These are phyloP conservation scores for Curvularia hawaiiensis DNA, from an alignment of 2,329 filamentous ascomycete species.

Conservation along the genomic window DNA sequence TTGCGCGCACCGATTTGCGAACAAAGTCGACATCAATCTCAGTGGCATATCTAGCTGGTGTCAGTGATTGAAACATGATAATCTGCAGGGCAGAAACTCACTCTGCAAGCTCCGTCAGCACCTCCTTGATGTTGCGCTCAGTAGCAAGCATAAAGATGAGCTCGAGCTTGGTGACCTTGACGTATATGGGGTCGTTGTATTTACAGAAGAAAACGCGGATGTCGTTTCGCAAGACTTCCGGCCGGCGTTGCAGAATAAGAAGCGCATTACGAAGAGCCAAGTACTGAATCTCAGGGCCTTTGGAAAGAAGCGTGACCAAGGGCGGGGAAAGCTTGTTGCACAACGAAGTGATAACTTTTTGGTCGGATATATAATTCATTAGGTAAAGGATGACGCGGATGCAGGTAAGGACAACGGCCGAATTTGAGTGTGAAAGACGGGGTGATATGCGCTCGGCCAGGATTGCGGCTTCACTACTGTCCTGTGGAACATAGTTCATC, in stretches of 20 bases:
- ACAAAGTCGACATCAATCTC: slow-evolving; percentile 99
- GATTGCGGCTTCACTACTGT: slow-evolving; percentile 83
- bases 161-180: slow-evolving; percentile 98
- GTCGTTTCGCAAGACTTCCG: slow-evolving; percentile 93
- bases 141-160: slow-evolving; percentile 98
- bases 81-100: slow-evolving; percentile 50
- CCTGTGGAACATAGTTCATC: slow-evolving; percentile 96
- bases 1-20: slow-evolving; percentile 94
- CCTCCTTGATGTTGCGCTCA: slow-evolving; percentile 93
- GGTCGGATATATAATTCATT: slow-evolving; percentile 97
- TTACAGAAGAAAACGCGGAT: slow-evolving; percentile 99
- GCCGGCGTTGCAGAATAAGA: slow-evolving; percentile 88
- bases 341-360: slow-evolving; percentile 83
- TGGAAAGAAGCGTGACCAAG: slow-evolving; percentile 90
- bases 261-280: slow-evolving; percentile 91
- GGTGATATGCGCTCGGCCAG: slow-evolving; percentile 93
- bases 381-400: slow-evolving; percentile 96
- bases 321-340: slow-evolving; percentile 95
- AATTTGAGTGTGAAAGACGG: slow-evolving; percentile 96
- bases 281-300: slow-evolving; percentile 98
- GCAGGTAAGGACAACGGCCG: slow-evolving; percentile 92
- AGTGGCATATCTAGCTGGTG: slow-evolving; percentile 71
- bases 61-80: background rate
- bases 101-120: slow-evolving; percentile 90
- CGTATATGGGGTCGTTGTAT: slow-evolving; percentile 99